Percentiles rank a stretch among this genome's conserved stretches.
Conservation (phyloP, 2,329 filamentous ascomycete species). For the Aspergillus brunneoviolaceus region DNA sequence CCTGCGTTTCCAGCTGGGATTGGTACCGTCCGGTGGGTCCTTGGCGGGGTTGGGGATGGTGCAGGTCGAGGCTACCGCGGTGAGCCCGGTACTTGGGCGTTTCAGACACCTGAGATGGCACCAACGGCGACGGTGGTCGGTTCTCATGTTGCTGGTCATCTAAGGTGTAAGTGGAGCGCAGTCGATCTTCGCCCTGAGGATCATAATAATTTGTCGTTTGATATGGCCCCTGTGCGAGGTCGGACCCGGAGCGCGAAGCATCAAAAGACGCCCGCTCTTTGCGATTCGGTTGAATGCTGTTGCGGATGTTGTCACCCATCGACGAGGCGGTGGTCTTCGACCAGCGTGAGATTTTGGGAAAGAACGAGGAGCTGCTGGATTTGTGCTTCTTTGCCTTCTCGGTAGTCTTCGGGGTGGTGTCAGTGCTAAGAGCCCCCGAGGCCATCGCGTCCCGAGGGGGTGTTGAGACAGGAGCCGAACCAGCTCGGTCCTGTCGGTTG, state of each 20-base stretch:
- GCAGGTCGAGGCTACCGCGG: constrained; percentile 62
- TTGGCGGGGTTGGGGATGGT: constrained; percentile 64
- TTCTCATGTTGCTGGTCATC: constrained; percentile 44
- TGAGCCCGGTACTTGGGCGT: constrained; percentile 66
- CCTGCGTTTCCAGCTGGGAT: constrained; percentile 60
- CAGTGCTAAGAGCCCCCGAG: constrained; percentile 61
- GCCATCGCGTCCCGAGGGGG: constrained; percentile 45
- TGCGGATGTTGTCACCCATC: constrained; percentile 73
- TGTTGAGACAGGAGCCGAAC: constrained; percentile 46
- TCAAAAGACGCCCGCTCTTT: constrained; percentile 62
- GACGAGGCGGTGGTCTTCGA: constrained; percentile 94
- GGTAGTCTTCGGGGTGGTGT: constrained; percentile 70
- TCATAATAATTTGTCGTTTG: constrained; percentile 47
- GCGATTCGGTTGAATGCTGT: constrained; percentile 55
- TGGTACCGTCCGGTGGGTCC: constrained; percentile 63
- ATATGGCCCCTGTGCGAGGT: constrained; percentile 65
- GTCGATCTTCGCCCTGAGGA: constrained; percentile 46
- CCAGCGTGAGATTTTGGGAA: constrained; percentile 95
- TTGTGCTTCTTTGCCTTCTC: constrained; percentile 86
- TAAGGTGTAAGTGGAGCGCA: constrained; percentile 46
- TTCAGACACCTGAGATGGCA: constrained; percentile 57
- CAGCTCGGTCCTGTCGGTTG: constrained; percentile 39
- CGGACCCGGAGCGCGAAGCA: constrained; percentile 74
- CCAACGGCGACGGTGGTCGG: constrained; percentile 60
- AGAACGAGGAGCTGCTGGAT: constrained; percentile 75